phyloP scores from a whole-genome alignment of 2,329 filamentous ascomycete genomes.

The Lojkania enalia region DNA sequence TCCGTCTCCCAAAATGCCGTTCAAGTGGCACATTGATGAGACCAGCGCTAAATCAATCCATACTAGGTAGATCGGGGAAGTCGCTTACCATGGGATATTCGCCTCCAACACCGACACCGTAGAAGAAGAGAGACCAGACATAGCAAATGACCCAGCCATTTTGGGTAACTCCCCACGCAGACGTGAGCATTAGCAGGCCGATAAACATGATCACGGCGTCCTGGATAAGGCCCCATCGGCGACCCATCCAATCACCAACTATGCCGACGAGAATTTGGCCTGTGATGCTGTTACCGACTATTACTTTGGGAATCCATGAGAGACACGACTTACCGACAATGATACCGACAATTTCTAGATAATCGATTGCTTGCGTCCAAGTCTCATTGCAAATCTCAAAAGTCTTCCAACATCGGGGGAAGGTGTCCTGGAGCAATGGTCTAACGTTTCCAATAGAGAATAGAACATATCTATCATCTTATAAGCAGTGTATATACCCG shows the following conservation, averaged over 20 bases:
- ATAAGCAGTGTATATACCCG: neutral
- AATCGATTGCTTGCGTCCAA: constrained; percentile 84
- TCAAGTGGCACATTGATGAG: too few relatives aligned
- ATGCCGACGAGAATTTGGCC: constrained; percentile 81
- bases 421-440: constrained; percentile 76
- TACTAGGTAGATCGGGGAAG: too few relatives aligned
- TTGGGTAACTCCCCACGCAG: constrained; percentile 82
- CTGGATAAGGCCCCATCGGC: constrained; percentile 93
- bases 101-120: constrained; percentile 73
- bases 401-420: constrained; percentile 75
- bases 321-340: constrained; percentile 67
- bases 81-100: constrained; percentile 79
- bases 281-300: constrained; percentile 9
- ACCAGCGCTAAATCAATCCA: too few relatives aligned
- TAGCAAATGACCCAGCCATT: constrained; percentile 98
- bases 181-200: constrained; percentile 87
- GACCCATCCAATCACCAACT: constrained; percentile 79
- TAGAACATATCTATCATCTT: constrained; percentile 71
- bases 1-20: too few relatives aligned
- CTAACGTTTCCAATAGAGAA: constrained; percentile 96
- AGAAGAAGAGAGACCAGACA: constrained; percentile 91
- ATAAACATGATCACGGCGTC: constrained; percentile 94
- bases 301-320: neutral
- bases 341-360: constrained; percentile 92
- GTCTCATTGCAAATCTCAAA: constrained; percentile 70